phyloP scores from a whole-genome alignment of 352 stramenopile species.

The Phytophthora tubulina region DNA sequence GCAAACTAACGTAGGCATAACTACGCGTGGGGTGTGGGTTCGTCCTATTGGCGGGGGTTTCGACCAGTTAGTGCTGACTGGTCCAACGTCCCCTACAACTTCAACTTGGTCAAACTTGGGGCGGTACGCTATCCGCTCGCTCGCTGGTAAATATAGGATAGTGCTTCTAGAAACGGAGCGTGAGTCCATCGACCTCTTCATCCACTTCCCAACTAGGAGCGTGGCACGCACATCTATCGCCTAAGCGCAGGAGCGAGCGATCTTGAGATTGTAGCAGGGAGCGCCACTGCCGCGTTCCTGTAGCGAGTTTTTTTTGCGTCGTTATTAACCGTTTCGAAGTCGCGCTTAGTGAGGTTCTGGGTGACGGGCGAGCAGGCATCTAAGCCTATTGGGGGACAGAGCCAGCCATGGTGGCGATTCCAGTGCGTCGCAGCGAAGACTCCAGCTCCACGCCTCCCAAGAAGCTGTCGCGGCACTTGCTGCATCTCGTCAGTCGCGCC shows the following conservation, averaged over 20 bases:
- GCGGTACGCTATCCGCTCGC: conserved; percentile 6
- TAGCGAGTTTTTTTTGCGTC: conserved; percentile 24
- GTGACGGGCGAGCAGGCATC: conserved; percentile 25
- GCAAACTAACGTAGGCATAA: no score
- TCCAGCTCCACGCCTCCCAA: conserved; percentile 17
- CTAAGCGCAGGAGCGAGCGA: conserved; percentile 14
- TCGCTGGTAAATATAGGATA: conserved; percentile 28
- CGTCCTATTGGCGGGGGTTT: conserved; percentile 17
- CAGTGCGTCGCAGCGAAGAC: conserved; percentile 35
- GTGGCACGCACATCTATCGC: conserved; percentile 23
- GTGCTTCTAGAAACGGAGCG: conserved; percentile 23
- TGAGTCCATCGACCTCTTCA: conserved; percentile 2
- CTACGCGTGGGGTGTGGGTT: background rate
- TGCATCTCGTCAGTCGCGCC: conserved; percentile 34
- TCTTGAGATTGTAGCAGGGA: conserved; percentile 23
- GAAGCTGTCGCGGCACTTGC: conserved; percentile 34
- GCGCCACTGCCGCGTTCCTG: conserved; percentile 5
- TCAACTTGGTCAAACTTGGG: conserved; percentile 26
- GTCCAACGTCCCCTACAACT: conserved; percentile 28
- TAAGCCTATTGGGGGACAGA: conserved; percentile 27
- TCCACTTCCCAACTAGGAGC: conserved; percentile 42
- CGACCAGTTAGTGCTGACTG: conserved; percentile 17
- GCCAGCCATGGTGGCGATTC: conserved; percentile 41
- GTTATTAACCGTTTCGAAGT: conserved; percentile 33
- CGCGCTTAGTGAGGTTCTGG: conserved; percentile 8